Evolutionary conservation across 2,329 filamentous ascomycete species (phyloP).

Genomic region (Ophioceras dolichostomum): DNA sequence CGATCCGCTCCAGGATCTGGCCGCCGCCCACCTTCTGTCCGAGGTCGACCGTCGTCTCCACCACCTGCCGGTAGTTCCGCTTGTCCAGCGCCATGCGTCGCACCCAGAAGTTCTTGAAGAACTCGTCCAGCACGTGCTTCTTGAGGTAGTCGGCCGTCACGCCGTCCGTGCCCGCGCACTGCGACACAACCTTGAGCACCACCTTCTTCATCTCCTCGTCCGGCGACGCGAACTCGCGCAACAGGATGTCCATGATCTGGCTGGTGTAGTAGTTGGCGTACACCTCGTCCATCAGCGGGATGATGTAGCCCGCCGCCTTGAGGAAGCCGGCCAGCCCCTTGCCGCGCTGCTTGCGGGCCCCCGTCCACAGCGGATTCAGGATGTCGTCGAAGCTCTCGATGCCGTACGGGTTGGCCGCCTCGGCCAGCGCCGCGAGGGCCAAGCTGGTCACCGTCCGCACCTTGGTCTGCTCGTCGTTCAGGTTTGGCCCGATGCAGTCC

Average conservation of each 20-base stretch:
- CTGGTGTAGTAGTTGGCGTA: constrained; percentile 98
- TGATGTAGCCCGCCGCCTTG: constrained; percentile 96
- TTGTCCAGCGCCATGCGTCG: constrained; percentile 94
- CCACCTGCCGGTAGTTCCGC: constrained; percentile 93
- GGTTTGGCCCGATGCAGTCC: constrained; percentile 88
- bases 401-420: constrained; percentile 95
- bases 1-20: constrained; percentile 87
- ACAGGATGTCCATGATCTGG: constrained; percentile 96
- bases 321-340: constrained; percentile 93
- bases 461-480: constrained; percentile 97
- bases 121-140: constrained; percentile 87
- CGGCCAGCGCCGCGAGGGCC: constrained; percentile 86
- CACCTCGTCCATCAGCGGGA: constrained; percentile 98
- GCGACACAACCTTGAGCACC: constrained; percentile 90
- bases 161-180: constrained; percentile 88
- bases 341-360: constrained; percentile 87
- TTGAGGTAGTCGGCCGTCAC: constrained; percentile 92
- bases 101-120: constrained; percentile 99
- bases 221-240: constrained; percentile 90
- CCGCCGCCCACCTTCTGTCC: constrained; percentile 96
- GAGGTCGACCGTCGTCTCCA: constrained; percentile 94
- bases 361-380: constrained; percentile 92
- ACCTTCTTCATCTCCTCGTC: constrained; percentile 99
- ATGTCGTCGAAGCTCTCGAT: constrained; percentile 99
- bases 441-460: constrained; percentile 92